phyloP scores from a whole-genome alignment of 495 filamentous ascomycete species.

The Endocarpon pusillum region DNA sequence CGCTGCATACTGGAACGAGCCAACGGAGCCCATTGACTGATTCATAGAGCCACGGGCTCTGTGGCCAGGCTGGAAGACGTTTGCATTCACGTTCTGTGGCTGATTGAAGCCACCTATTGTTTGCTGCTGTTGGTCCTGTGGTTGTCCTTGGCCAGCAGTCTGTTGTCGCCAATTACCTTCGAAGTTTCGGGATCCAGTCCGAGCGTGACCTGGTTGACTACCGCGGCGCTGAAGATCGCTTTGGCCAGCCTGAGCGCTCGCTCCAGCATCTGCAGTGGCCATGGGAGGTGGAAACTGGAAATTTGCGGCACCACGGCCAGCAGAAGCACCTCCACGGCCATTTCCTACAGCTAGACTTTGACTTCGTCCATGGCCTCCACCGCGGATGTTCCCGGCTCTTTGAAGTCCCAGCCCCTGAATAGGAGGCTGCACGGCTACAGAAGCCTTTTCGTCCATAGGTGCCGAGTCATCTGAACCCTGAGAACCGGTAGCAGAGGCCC shows the following conservation, averaged over 20 bases:
- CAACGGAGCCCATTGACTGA: constrained; percentile 72
- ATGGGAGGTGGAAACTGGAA: constrained; percentile 52
- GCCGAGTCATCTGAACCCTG: constrained; percentile 30
- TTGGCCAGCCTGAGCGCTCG: constrained; percentile 27
- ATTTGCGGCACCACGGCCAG: constrained; percentile 36
- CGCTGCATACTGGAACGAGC: constrained; percentile 76
- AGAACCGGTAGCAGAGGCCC: constrained; percentile 23
- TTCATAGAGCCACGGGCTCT: constrained; percentile 69
- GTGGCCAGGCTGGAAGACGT: constrained; percentile 79
- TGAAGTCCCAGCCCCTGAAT: constrained; percentile 27
- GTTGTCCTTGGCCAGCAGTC: constrained; percentile 40
- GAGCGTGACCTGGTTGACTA: constrained; percentile 50
- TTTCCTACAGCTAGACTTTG: constrained; percentile 53
- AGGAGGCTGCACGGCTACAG: constrained; percentile 18
- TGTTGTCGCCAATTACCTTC: constrained; percentile 96
- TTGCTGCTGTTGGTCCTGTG: constrained; percentile 35
- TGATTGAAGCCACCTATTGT: constrained; percentile 52
- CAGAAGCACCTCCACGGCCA: constrained; percentile 32
- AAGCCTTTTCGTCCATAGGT: constrained; percentile 24
- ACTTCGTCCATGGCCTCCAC: constrained; percentile 42
- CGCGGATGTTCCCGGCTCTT: constrained; percentile 32
- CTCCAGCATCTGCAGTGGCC: constrained; percentile 34
- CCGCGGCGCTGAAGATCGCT: constrained; percentile 56
- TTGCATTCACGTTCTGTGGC: constrained; percentile 33
- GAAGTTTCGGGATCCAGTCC: constrained; percentile 79